A percentile compares a stretch with the other conserved stretches of the same genome.
These are phyloP conservation scores for Fusarium cicatricum DNA, from an alignment of 2,329 filamentous ascomycete species.

Conservation along the genomic window DNA sequence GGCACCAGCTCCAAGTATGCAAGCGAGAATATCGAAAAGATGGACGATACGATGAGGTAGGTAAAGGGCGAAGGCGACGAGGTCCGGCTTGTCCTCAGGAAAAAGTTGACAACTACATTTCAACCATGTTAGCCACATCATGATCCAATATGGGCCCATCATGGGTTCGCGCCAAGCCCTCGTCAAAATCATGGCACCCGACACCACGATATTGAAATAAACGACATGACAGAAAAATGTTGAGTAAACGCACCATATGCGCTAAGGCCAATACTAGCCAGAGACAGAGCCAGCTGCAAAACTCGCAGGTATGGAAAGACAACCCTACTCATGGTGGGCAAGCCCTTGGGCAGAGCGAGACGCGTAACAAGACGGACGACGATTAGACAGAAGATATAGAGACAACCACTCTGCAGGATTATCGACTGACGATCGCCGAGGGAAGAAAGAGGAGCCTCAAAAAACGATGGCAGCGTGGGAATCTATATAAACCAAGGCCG, in stretches of 20 bases:
- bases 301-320: slow-evolving; percentile 32
- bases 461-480: slow-evolving; percentile 33
- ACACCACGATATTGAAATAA: not conserved
- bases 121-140: slow-evolving; percentile 11
- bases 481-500: slow-evolving; percentile 38
- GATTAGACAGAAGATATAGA: not conserved
- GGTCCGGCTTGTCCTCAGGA: slow-evolving; percentile 62
- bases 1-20: slow-evolving; percentile 61
- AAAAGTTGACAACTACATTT: slow-evolving; percentile 65
- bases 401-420: not conserved
- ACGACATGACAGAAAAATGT: not conserved
- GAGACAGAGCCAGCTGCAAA: slow-evolving; percentile 35
- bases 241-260: slow-evolving; percentile 32
- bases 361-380: slow-evolving; percentile 3
- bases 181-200: not conserved
- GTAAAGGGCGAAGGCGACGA: slow-evolving; percentile 64
- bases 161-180: not conserved
- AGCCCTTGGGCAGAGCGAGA: slow-evolving; percentile 1
- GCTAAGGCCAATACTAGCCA: slow-evolving; percentile 39
- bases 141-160: slow-evolving; percentile 1
- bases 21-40: slow-evolving; percentile 64
- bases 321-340: slow-evolving; percentile 30
- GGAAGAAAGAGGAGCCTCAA: slow-evolving; percentile 17
- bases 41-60: slow-evolving; percentile 64
- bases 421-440: slow-evolving; percentile 17